phyloP scores from a whole-genome alignment of 192 early-diverging fungal genomes.

The Umbelopsis sp. region DNA sequence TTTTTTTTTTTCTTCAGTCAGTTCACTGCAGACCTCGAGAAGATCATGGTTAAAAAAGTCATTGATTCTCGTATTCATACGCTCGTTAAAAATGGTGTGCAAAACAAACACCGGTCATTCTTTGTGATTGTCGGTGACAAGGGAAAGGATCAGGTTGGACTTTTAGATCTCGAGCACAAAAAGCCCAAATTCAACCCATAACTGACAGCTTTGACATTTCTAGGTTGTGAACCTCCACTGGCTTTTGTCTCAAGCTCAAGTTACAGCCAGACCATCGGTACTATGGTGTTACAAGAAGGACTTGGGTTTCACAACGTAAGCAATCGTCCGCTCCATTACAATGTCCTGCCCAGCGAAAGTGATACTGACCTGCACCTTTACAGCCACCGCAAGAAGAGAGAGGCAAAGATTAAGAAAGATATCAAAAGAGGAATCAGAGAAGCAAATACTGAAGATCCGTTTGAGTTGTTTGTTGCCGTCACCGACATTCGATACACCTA shows the following conservation, averaged over 20 bases:
- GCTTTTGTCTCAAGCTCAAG: slow-evolving; percentile 91
- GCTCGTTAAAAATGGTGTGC: slow-evolving; percentile 91
- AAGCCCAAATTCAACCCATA: not conserved
- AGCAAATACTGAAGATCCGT: slow-evolving; percentile 95
- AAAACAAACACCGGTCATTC: slow-evolving; percentile 89
- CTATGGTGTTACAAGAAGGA: slow-evolving; percentile 99
- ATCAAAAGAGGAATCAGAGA: slow-evolving; percentile 91
- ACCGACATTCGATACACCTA: slow-evolving; percentile 98
- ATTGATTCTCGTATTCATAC: slow-evolving; percentile 95
- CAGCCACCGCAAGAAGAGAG: slow-evolving; percentile 95
- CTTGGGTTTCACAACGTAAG: slow-evolving; percentile 83
- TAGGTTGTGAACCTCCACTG: slow-evolving; percentile 97
- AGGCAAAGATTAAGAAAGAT: slow-evolving; percentile 93
- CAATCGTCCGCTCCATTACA: not conserved
- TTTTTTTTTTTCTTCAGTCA: not conserved
- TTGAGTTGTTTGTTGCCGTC: slow-evolving; percentile 94
- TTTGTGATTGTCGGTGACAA: slow-evolving; percentile 97
- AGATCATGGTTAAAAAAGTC: slow-evolving; percentile 76
- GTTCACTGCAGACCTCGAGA: slow-evolving; percentile 9
- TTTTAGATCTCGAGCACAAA: not conserved
- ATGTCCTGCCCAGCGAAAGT: not conserved
- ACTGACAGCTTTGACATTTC: not conserved
- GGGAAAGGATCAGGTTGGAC: slow-evolving; percentile 79
- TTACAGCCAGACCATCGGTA: slow-evolving; percentile 88
- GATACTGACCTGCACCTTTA: not conserved